Conservation (phyloP, 2,329 filamentous ascomycete genomes). For the Rhynchosporium agropyri region DNA sequence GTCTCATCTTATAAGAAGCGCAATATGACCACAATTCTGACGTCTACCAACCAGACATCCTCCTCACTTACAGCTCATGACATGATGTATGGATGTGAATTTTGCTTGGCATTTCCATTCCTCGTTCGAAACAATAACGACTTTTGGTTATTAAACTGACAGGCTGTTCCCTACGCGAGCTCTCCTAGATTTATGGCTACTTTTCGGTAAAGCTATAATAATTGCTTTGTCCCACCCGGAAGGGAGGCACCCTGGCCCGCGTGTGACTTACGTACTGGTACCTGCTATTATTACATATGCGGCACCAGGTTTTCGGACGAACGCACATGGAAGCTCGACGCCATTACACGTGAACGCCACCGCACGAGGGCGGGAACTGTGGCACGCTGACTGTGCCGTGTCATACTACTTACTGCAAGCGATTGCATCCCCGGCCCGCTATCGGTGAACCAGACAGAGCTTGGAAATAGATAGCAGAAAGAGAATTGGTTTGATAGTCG, state of each 20-base stretch:
- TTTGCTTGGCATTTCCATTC: background rate
- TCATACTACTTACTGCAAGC: background rate
- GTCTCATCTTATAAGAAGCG: slow-evolving; percentile 2
- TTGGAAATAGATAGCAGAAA: too few relatives aligned
- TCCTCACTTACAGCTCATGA: background rate
- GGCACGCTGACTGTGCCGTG: too few relatives aligned
- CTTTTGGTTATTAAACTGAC: slow-evolving; percentile 2
- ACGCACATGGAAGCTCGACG: background rate
- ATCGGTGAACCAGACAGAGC: too few relatives aligned
- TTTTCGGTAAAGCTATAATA: background rate
- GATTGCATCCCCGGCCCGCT: background rate
- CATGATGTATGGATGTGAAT: slow-evolving; percentile 6
- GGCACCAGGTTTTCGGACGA: slow-evolving; percentile 10
- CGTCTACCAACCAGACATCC: background rate
- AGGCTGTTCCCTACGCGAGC: background rate
- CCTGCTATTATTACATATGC: slow-evolving; percentile 7
- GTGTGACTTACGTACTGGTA: slow-evolving; percentile 1
- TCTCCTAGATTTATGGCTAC: background rate
- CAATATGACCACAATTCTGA: slow-evolving; percentile 15
- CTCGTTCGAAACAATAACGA: background rate
- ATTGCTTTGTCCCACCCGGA: background rate
- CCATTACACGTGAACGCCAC: background rate
- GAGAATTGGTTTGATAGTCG: too few relatives aligned
- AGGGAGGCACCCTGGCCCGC: background rate
- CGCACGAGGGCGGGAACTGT: background rate